phyloP scores from a whole-genome alignment of 2,329 filamentous ascomycete genomes.

The Botrytis elliptica region DNA sequence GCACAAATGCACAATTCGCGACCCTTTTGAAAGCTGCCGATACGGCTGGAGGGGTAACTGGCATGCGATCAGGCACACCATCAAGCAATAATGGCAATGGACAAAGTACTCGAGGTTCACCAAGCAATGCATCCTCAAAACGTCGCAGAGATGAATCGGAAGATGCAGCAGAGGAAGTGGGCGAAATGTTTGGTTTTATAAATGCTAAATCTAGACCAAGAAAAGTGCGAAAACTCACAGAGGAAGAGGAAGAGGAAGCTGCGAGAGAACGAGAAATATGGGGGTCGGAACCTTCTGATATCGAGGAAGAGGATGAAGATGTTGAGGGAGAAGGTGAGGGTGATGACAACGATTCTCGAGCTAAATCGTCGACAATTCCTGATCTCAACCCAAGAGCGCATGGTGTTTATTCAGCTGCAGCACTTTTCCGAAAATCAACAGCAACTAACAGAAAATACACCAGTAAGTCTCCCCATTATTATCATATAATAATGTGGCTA shows the following conservation, averaged over 20 bases:
- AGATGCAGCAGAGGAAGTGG: slow-evolving; percentile 18
- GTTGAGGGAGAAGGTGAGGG: background rate
- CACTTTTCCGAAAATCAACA: slow-evolving; percentile 35
- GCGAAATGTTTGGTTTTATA: slow-evolving; percentile 20
- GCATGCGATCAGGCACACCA: slow-evolving; percentile 8
- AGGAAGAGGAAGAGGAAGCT: slow-evolving; percentile 26
- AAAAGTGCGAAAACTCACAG: slow-evolving; percentile 24
- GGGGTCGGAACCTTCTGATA: slow-evolving; percentile 32
- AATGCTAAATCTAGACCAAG: slow-evolving; percentile 12
- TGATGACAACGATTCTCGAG: background rate
- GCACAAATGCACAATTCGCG: slow-evolving; percentile 33
- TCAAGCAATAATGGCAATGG: slow-evolving; percentile 9
- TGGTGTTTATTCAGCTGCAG: slow-evolving; percentile 36
- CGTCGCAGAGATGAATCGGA: slow-evolving; percentile 11
- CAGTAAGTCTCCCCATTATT: slow-evolving; percentile 26
- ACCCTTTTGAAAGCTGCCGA: slow-evolving; percentile 35
- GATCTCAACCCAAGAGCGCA: slow-evolving; percentile 32
- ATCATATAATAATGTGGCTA: slow-evolving; percentile 2
- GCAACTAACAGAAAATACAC: slow-evolving; percentile 37
- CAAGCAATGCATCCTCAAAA: slow-evolving; percentile 11
- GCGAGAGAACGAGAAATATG: slow-evolving; percentile 36
- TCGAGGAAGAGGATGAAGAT: slow-evolving; percentile 22
- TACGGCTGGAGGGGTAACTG: slow-evolving; percentile 29
- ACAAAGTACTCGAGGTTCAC: background rate
- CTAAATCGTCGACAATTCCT: slow-evolving; percentile 22